Conservation (phyloP, 768 basidiomycete species). For the Lentinula aciculospora region DNA sequence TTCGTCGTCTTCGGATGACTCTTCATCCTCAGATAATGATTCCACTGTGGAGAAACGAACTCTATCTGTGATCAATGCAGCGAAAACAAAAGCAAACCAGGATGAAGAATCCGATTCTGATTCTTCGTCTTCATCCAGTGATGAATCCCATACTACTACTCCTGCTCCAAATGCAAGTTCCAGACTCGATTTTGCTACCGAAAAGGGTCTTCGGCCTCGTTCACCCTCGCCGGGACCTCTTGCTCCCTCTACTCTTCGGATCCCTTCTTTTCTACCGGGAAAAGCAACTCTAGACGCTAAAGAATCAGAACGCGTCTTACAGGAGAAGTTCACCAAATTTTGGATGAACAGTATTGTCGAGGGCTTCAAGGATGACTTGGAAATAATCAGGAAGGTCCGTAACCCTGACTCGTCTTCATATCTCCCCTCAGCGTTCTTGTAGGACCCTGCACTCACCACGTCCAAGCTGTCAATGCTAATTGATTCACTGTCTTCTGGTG, state of each 20-base stretch:
- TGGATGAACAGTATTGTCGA: conserved; percentile 85
- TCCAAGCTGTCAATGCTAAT: conserved; percentile 71
- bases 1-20: conserved; percentile 28
- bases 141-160: conserved; percentile 9
- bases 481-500: conserved; percentile 76
- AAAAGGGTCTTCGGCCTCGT: conserved; percentile 13
- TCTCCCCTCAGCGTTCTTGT: background rate
- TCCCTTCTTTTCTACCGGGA: conserved; percentile 57
- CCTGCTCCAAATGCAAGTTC: conserved; percentile 7
- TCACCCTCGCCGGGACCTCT: conserved; percentile 37
- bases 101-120: conserved; percentile 9
- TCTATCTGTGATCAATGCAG: background rate
- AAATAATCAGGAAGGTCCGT: conserved; percentile 73
- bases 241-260: conserved; percentile 31
- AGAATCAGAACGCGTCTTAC: conserved; percentile 47
- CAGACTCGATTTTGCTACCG: background rate
- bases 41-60: conserved; percentile 10
- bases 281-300: conserved; percentile 20
- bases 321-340: conserved; percentile 71
- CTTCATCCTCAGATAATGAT: conserved; percentile 26
- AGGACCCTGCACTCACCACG: conserved; percentile 63
- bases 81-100: background rate
- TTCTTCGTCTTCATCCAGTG: conserved; percentile 10
- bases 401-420: background rate
- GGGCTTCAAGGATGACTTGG: conserved; percentile 80